phyloP scores from a whole-genome alignment of 257 asterid species.

The Leonotis leonurus region DNA sequence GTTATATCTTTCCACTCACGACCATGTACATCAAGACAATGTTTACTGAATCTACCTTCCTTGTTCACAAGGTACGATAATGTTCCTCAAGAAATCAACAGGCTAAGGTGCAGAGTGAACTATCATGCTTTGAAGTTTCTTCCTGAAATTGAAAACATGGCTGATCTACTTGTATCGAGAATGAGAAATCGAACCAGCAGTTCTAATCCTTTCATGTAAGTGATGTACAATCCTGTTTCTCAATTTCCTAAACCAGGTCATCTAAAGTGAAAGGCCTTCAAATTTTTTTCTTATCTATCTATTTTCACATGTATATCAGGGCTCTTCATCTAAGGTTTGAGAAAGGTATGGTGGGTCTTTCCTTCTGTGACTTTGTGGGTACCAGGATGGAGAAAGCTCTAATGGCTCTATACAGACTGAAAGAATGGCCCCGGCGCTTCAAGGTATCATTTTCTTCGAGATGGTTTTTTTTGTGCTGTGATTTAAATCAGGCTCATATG shows the following conservation, averaged over 20 bases:
- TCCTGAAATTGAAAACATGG: slow-evolving; percentile 94
- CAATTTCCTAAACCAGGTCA: slow-evolving; percentile 6
- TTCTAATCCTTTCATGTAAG: slow-evolving; percentile 92
- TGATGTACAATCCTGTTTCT: slow-evolving; percentile 8
- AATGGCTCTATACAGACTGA: slow-evolving; percentile 85
- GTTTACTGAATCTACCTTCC: neutral
- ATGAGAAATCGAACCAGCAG: slow-evolving; percentile 91
- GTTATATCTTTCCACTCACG: slow-evolving; percentile 4
- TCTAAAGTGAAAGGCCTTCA: no score
- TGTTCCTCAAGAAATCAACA: slow-evolving; percentile 95
- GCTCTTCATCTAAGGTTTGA: slow-evolving; percentile 98
- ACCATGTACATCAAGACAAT: neutral
- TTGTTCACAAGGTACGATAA: slow-evolving; percentile 70
- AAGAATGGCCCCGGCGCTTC: slow-evolving; percentile 99
- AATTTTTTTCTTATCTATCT: neutral
- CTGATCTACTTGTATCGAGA: slow-evolving; percentile 86
- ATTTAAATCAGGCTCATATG: no score
- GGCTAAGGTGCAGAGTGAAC: slow-evolving; percentile 94
- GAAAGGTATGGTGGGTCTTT: slow-evolving; percentile 99
- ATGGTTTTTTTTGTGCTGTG: neutral
- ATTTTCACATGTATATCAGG: slow-evolving; percentile 38
- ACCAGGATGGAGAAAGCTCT: slow-evolving; percentile 84
- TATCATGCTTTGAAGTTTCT: slow-evolving; percentile 96
- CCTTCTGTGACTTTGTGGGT: slow-evolving; percentile 98
- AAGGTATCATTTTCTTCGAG: slow-evolving; percentile 41